A percentile compares a stretch with the other conserved stretches of the same genome.
Conservation (phyloP, 2,329 filamentous ascomycete species). For the Colletotrichum abscissum region DNA sequence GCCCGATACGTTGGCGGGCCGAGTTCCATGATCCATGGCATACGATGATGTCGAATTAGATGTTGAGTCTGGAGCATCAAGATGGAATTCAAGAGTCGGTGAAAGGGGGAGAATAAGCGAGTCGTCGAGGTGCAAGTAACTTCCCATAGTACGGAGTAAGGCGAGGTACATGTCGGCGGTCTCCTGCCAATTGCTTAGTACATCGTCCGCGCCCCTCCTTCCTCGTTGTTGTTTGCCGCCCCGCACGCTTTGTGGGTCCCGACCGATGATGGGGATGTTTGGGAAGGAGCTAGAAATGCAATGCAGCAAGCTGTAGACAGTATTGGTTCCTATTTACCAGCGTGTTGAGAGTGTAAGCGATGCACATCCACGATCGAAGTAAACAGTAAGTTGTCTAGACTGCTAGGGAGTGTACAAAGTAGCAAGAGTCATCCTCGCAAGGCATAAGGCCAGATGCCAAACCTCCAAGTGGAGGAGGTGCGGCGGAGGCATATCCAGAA, state of each 20-base stretch:
- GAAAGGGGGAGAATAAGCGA: slow-evolving; percentile 6
- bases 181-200: background rate
- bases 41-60: too few species aligned
- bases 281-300: background rate
- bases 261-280: background rate
- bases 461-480: slow-evolving; percentile 9
- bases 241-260: slow-evolving; percentile 12
- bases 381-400: too few species aligned
- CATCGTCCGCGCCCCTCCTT: background rate
- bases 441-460: background rate
- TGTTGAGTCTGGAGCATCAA: background rate
- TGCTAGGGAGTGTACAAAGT: too few species aligned
- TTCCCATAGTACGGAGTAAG: background rate
- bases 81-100: slow-evolving; percentile 11
- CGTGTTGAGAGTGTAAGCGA: too few species aligned
- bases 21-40: too few species aligned
- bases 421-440: background rate
- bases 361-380: too few species aligned
- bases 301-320: background rate
- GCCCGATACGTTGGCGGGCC: background rate
- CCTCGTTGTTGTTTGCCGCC: background rate
- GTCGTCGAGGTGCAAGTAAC: background rate
- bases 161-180: too few species aligned
- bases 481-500: slow-evolving; percentile 2
- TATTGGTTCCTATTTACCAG: too few species aligned